Conservation (phyloP, 192 early-diverging fungal genomes). For the Rhizoclosmatium globosum region DNA sequence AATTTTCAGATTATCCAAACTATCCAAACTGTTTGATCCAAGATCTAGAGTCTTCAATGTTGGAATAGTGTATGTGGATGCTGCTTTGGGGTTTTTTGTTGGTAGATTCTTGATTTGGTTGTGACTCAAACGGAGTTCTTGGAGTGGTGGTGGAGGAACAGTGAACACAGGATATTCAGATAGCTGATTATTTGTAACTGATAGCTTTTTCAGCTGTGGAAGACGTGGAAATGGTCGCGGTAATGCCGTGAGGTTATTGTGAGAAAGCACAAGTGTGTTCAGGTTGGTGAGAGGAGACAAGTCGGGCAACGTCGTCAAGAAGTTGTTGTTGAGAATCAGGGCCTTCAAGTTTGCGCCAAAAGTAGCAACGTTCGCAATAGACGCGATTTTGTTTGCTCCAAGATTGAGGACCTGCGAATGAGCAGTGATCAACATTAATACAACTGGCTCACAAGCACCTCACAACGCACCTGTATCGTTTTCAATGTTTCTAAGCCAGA, state of each 20-base stretch:
- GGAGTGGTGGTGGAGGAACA: slow-evolving; percentile 49
- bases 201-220: slow-evolving; percentile 76
- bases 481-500: slow-evolving; percentile 5
- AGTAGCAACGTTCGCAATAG: slow-evolving; percentile 64
- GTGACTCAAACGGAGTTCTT: slow-evolving; percentile 79
- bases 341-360: slow-evolving; percentile 75
- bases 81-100: slow-evolving; percentile 41
- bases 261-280: slow-evolving; percentile 69
- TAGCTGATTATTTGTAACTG: slow-evolving; percentile 77
- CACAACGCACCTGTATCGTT: neutral
- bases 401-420: slow-evolving; percentile 66
- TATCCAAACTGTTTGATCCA: slow-evolving; percentile 59
- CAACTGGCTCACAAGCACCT: neutral
- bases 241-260: slow-evolving; percentile 74
- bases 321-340: slow-evolving; percentile 82
- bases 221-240: slow-evolving; percentile 49
- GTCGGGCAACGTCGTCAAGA: slow-evolving; percentile 28
- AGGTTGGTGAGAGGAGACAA: slow-evolving; percentile 23
- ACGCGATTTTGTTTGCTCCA: slow-evolving; percentile 68
- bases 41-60: slow-evolving; percentile 40
- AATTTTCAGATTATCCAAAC: slow-evolving; percentile 59
- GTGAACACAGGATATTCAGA: slow-evolving; percentile 73
- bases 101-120: slow-evolving; percentile 67
- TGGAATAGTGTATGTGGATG: slow-evolving; percentile 32
- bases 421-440: neutral